Evolutionary conservation across 1,139 yeast genomes (phyloP).

Genomic region (Candida sp.): DNA sequence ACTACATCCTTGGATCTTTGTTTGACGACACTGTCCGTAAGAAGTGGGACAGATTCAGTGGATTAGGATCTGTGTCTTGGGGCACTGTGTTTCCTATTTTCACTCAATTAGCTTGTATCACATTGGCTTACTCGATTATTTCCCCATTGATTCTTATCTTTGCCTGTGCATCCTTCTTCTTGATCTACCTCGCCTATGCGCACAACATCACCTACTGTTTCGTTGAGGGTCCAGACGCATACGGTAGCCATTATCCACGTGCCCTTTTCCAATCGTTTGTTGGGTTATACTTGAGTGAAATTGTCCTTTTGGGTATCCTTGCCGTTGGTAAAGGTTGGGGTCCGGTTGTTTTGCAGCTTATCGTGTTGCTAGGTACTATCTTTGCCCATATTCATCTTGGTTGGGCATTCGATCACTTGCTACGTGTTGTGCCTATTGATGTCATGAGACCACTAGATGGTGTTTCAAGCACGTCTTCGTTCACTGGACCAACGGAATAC

Average conservation of each 20-base stretch:
- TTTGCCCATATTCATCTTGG: constrained; percentile 66
- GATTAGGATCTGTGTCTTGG: constrained; percentile 72
- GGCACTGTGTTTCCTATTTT: constrained; percentile 90
- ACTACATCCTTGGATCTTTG: constrained; percentile 67
- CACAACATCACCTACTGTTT: constrained; percentile 81
- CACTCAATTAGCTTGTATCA: constrained; percentile 81
- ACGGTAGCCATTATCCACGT: constrained; percentile 88
- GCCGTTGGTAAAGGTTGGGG: constrained; percentile 97
- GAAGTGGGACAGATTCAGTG: constrained; percentile 76
- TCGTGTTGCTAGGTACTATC: constrained; percentile 65
- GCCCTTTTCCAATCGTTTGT: constrained; percentile 89
- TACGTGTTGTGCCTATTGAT: constrained; percentile 64
- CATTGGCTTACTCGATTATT: constrained; percentile 79
- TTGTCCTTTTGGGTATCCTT: constrained; percentile 84
- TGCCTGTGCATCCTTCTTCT: constrained; percentile 66
- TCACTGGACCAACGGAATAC: constrained; percentile 40
- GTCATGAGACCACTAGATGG: constrained; percentile 78
- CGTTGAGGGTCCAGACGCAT: constrained; percentile 63
- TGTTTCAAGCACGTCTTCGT: constrained; percentile 63
- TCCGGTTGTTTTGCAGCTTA: constrained; percentile 77
- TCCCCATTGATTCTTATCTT: constrained; percentile 77
- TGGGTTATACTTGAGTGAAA: constrained; percentile 86
- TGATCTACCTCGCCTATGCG: constrained; percentile 78
- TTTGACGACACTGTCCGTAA: constrained; percentile 87
- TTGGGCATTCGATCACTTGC: constrained; percentile 66